Evolutionary conservation across 306 rosid genomes (phyloP).

Genomic region (Abrus precatorius): DNA sequence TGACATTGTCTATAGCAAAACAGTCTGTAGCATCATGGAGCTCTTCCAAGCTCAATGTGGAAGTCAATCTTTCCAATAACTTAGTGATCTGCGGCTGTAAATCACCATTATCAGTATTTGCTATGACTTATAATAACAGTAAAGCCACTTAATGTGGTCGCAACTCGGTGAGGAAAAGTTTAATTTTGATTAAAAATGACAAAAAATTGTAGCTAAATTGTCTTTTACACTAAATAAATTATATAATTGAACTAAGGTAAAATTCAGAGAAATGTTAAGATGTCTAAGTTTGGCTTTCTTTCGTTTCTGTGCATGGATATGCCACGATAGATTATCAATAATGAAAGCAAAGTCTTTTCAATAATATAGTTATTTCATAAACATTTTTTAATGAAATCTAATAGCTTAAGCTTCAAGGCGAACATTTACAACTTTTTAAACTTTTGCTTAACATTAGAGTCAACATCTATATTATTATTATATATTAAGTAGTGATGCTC

Average conservation of each 20-base stretch:
- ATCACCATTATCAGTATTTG: background rate
- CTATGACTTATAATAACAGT: background rate
- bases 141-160: too few relatives aligned
- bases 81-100: slow-evolving; percentile 17
- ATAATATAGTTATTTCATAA: background rate
- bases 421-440: background rate
- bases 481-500: background rate
- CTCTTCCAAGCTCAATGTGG: slow-evolving; percentile 41
- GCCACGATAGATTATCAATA: background rate
- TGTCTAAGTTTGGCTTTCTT: background rate
- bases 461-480: too few relatives aligned
- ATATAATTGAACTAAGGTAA: too few relatives aligned
- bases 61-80: slow-evolving; percentile 26
- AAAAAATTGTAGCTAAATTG: too few relatives aligned
- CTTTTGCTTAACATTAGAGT: background rate
- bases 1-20: slow-evolving; percentile 47
- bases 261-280: too few relatives aligned
- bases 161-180: too few relatives aligned
- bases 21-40: slow-evolving; percentile 42
- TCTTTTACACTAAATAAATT: too few relatives aligned
- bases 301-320: slow-evolving; percentile 19
- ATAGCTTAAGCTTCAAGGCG: too few relatives aligned
- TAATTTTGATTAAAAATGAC: too few relatives aligned
- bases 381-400: slow-evolving; percentile 1
- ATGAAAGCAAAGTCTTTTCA: background rate